Conservation (phyloP, 345 rosid genomes). For the Camelina laxa region DNA sequence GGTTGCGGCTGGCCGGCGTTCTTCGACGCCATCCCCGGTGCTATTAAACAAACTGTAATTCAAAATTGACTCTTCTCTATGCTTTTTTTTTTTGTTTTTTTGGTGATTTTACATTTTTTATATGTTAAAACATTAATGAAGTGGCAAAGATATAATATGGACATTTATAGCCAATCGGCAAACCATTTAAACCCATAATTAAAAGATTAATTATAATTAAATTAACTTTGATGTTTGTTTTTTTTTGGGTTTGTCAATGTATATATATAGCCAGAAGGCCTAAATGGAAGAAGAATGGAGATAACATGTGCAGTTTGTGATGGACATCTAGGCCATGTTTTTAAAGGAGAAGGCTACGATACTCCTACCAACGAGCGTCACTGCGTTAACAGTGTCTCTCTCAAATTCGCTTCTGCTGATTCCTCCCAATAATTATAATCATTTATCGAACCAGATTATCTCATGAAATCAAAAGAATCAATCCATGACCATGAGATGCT, state of each 20-base stretch:
- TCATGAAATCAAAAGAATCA: not conserved
- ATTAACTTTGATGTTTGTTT: not conserved
- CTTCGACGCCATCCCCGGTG: not conserved
- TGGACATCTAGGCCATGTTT: not conserved
- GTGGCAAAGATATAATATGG: no score
- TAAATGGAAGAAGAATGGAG: not conserved
- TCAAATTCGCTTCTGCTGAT: not conserved
- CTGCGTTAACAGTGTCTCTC: not conserved
- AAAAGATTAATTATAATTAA: not conserved
- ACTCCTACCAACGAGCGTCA: not conserved
- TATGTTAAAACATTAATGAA: no score
- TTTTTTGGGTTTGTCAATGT: not conserved
- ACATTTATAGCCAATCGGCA: no score
- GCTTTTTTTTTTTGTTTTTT: not conserved
- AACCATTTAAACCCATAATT: no score
- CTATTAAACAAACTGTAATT: not conserved
- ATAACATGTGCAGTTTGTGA: not conserved
- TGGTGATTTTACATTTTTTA: not conserved
- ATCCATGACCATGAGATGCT: not conserved
- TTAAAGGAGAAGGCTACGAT: not conserved
- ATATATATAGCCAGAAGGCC: not conserved
- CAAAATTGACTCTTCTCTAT: not conserved
- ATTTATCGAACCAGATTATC: not conserved
- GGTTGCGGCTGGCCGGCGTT: constrained; percentile 1
- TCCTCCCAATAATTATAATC: not conserved